Evolutionary conservation across 805 yeast species (phyloP), one percentile per base, ranked within the genome.

Genomic region (Jamesozyma lodderae): DNA sequence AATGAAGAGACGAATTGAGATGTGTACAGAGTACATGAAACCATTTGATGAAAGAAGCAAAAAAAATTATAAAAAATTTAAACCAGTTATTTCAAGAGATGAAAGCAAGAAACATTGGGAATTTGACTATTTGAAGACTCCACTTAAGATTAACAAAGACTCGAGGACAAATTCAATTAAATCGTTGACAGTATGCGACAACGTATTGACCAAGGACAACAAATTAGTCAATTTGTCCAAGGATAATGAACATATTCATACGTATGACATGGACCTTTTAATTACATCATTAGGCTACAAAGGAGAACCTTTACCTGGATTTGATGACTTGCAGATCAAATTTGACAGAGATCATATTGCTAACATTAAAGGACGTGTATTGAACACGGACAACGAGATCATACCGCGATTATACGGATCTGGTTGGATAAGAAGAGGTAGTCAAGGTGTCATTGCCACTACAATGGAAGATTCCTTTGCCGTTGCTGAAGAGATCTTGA

Each of bases 341-440:
- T 80, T 78, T 52, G 72, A 73, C 3, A 53, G 51, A 11, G 79
- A 80, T 1, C 57, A 64, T n/a, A 60, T 77, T 10, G 60, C 65
- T 1, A 76, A 72, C 41, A 43, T 48, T 1, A 55, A 66, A 17
- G 81, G 79, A 1, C 59, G 72, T 28, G 70, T 71, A 0, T 40
- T 66, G 8, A 47, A 55, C 24, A 41, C 46, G 1, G 36, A 47
- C 0, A 52, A 50, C 15, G 42, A 37, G 4, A 33, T 43, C 26
- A 49, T 56, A 21, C 63, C 54, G 2, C 81, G 85, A 0, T 62
- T 85, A 41, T 90, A 87, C 49, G 78, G 83, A 2, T 67, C 87
- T 7, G 98, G 98, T 0, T 92, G 98, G 98, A 79, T 87, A 33
- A 76, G 81, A 40, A 77, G 73, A 36, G 94, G 95, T 1, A 82